Evolutionary conservation across 352 stramenopile species (phyloP).

Genomic region (Globisporangium lucens): DNA sequence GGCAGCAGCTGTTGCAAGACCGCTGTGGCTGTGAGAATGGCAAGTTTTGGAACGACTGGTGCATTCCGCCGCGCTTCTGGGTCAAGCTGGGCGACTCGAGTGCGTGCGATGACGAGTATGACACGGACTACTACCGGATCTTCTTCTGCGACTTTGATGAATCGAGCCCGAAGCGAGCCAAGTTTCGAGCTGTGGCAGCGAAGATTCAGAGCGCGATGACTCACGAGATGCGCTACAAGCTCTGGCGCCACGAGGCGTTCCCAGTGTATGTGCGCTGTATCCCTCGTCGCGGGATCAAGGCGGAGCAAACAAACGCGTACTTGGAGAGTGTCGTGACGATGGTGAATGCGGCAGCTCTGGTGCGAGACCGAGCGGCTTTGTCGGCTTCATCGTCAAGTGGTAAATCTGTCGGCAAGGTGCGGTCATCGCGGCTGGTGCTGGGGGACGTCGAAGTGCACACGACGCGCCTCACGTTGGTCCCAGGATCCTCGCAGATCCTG

Average conservation of each 20-base stretch:
- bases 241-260: background rate
- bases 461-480: background rate
- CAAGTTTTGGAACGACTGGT: background rate
- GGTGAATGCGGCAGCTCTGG: background rate
- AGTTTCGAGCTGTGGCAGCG: background rate
- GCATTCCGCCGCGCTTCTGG: background rate
- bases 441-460: conserved; percentile 1
- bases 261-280: background rate
- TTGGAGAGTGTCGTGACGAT: background rate
- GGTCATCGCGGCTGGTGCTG: background rate
- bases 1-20: background rate
- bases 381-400: background rate
- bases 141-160: conserved; percentile 1
- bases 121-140: background rate
- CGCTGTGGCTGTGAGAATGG: background rate
- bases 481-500: background rate
- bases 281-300: background rate
- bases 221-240: background rate
- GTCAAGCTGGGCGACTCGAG: background rate
- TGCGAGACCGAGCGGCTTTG: background rate
- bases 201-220: background rate
- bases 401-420: background rate
- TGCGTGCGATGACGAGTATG: background rate
- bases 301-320: background rate
- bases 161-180: background rate